Percentiles rank a stretch among this genome's conserved stretches.
Evolutionary conservation across 2,329 filamentous ascomycete species (phyloP).

Genomic region (Fusarium anguioides): DNA sequence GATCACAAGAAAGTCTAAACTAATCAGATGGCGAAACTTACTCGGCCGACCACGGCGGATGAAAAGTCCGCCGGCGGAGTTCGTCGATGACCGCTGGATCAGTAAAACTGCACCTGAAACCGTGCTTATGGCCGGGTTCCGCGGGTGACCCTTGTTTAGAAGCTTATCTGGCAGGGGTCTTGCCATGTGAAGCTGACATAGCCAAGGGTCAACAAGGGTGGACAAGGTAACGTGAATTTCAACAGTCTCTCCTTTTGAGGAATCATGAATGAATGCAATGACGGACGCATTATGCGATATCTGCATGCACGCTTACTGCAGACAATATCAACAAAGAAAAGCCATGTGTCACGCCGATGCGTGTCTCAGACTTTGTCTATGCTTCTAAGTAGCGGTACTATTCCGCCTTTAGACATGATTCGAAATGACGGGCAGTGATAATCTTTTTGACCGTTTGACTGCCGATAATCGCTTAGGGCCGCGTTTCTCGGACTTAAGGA

Average conservation of each 20-base stretch:
- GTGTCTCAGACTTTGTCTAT: neutral
- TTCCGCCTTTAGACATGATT: slow-evolving; percentile 1
- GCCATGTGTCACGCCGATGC: slow-evolving; percentile 15
- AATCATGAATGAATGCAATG: no score
- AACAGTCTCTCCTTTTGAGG: neutral
- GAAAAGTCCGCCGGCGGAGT: neutral
- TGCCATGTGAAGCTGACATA: neutral
- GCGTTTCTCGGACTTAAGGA: neutral
- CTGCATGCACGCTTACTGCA: neutral
- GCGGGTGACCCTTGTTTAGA: neutral
- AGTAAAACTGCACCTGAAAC: slow-evolving; percentile 1
- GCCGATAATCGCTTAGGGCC: no score
- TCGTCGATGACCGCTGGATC: neutral
- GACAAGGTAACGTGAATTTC: neutral
- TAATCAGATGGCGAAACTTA: neutral
- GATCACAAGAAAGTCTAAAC: neutral
- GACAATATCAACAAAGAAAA: neutral
- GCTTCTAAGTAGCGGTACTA: neutral
- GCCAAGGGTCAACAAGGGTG: neutral
- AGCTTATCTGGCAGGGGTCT: neutral
- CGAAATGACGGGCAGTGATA: no score
- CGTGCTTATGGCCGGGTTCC: neutral
- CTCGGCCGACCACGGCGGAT: neutral
- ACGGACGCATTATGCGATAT: neutral
- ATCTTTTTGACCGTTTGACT: no score